Evolutionary conservation across 441 rosid genomes (phyloP), one percentile per base, ranked within the genome.

Genomic region (Gossypium armourianum): DNA sequence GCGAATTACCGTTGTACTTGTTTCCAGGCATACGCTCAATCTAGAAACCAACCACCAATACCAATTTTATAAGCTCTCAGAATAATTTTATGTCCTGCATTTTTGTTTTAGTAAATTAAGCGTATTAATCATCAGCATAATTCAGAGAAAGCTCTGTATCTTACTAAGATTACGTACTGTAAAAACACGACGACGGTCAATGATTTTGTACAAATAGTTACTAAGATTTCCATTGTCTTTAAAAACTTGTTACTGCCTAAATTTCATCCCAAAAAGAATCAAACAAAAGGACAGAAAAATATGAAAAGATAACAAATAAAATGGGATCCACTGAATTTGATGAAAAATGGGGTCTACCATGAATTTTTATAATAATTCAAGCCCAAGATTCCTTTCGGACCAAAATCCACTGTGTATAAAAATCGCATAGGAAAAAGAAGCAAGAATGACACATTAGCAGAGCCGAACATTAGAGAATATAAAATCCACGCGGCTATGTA

Each of bases 21-120:
- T 86, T 88, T 73, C 90, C 97, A 87, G 97, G 97, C 99, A 95
- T 95, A 82, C 81, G 91, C 86, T 88, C 89, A 16, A 81, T 71
- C 77, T 78, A 78, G 69, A 68, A 83, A 70, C 76, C 72, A 76
- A 83, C 77, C 83, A 64, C 76, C 40, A 70, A 71, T 57, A 58
- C 64, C 75, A 74, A 76, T 73, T 73, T 54, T 74, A 50, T 49
- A 62, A 63, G 43, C 66, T 70, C 81, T 72, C 63, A 67, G 71
- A 75, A 54, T 67, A 79, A 77, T 47, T 32, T 70, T 73, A 40
- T 45, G 65, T 69, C 90, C 88, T 89, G 77, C 90, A 90, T 83
- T 83, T 64, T 75, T 75, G 61, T 73, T 79, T 65, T 54, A 70
- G 69, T 49, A 74, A 71, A 69, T 74, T 67, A 79, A 74, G 66